A percentile compares a stretch with the other conserved stretches of the same genome.
Evolutionary conservation across 805 yeast species (phyloP).

Genomic region (Saturnispora ahearnii): DNA sequence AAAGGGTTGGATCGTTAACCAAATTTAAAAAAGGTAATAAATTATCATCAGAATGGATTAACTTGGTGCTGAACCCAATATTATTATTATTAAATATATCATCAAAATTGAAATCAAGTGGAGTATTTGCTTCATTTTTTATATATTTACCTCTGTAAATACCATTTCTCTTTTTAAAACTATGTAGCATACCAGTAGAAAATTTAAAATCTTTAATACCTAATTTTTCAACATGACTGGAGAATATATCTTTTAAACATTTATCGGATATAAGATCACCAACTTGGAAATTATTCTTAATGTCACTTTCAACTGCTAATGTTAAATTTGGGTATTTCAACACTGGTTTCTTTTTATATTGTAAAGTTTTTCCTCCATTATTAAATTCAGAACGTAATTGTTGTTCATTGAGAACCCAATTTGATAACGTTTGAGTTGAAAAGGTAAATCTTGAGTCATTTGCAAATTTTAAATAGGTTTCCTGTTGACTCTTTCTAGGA

Average conservation of each 20-base stretch:
- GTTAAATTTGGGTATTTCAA: conserved; percentile 29
- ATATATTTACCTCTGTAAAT: conserved; percentile 15
- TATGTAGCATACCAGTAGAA: conserved; percentile 29
- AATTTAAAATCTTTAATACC: conserved; percentile 23
- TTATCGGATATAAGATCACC: conserved; percentile 23
- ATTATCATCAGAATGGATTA: conserved; percentile 30
- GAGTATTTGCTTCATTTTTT: neutral
- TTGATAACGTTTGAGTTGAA: conserved; percentile 30
- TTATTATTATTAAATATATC: conserved; percentile 22
- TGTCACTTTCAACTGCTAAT: conserved; percentile 23
- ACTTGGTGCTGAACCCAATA: conserved; percentile 30
- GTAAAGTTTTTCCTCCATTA: conserved; percentile 22
- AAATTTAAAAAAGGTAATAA: conserved; percentile 11
- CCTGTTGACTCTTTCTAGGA: conserved; percentile 23
- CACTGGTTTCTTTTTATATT: conserved; percentile 26
- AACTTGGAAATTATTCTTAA: conserved; percentile 13
- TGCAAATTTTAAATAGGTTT: conserved; percentile 21
- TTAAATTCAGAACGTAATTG: conserved; percentile 18
- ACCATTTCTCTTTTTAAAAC: conserved; percentile 27
- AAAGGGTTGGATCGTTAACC: neutral
- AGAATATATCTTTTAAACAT: conserved; percentile 17
- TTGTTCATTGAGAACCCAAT: conserved; percentile 25
- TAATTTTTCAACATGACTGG: conserved; percentile 12
- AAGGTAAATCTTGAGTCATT: conserved; percentile 20
- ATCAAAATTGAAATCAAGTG: conserved; percentile 17